A percentile compares a stretch with the other conserved stretches of the same genome.
These are phyloP conservation scores for Phycomyces blakesleeanus DNA, from an alignment of 192 early-diverging fungal genomes.

Conservation along the genomic window DNA sequence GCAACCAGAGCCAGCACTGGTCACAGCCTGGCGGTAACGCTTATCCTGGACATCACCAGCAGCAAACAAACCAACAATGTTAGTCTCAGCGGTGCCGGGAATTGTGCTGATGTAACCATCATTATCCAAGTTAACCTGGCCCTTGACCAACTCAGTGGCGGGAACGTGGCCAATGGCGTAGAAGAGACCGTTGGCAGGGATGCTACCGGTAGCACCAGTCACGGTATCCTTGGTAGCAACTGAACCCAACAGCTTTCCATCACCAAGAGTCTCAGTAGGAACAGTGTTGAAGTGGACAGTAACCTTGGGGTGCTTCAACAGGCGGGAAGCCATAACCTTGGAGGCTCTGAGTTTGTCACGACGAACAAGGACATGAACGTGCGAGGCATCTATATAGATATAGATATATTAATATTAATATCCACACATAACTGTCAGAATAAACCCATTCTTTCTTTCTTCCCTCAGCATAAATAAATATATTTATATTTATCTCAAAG, in stretches of 20 bases:
- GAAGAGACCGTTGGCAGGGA: slow-evolving; percentile 89
- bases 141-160: slow-evolving; percentile 71
- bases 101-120: slow-evolving; percentile 85
- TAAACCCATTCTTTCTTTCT: not conserved
- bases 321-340: slow-evolving; percentile 93
- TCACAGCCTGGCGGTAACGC: slow-evolving; percentile 95
- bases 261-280: slow-evolving; percentile 83
- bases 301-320: slow-evolving; percentile 83
- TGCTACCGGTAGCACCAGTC: slow-evolving; percentile 58
- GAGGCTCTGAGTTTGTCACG: slow-evolving; percentile 95
- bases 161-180: slow-evolving; percentile 98
- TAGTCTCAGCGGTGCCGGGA: slow-evolving; percentile 80
- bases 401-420: slow-evolving; percentile 13
- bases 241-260: slow-evolving; percentile 70
- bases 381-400: slow-evolving; percentile 56
- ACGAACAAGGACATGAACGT: slow-evolving; percentile 92
- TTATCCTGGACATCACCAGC: slow-evolving; percentile 98
- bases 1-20: slow-evolving; percentile 94
- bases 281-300: slow-evolving; percentile 88
- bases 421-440: too few species aligned
- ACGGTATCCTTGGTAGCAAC: slow-evolving; percentile 77
- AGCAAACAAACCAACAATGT: slow-evolving; percentile 91
- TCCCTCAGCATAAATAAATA: too few species aligned
- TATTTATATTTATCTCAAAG: too few species aligned
- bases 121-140: slow-evolving; percentile 78